Conservation (phyloP, 345 rosid species). For the Mangifera indica region DNA sequence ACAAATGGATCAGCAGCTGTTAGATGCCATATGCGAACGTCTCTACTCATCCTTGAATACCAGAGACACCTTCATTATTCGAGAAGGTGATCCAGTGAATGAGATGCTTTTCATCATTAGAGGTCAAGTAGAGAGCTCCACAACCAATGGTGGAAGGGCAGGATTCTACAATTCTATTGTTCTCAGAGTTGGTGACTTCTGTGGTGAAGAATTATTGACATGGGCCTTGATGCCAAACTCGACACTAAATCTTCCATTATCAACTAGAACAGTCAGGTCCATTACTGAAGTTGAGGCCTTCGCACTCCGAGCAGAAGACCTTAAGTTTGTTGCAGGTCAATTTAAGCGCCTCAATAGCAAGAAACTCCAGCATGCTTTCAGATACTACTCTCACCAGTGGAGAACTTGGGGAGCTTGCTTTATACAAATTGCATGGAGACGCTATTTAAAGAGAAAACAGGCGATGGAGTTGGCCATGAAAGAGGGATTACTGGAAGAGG, state of each 20-base stretch:
- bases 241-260: constrained; percentile 54
- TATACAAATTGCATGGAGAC: constrained; percentile 75
- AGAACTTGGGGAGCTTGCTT: constrained; percentile 81
- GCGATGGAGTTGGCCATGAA: constrained; percentile 64
- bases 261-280: constrained; percentile 67
- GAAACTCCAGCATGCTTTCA: constrained; percentile 84
- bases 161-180: constrained; percentile 83
- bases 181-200: constrained; percentile 72
- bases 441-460: constrained; percentile 54
- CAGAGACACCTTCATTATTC: constrained; percentile 51
- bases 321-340: constrained; percentile 74
- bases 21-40: constrained; percentile 87
- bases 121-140: constrained; percentile 83
- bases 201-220: constrained; percentile 85
- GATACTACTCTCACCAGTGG: constrained; percentile 96
- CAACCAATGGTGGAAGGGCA: constrained; percentile 76
- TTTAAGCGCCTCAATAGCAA: constrained; percentile 86
- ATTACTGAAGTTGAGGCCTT: constrained; percentile 73
- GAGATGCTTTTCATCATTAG: constrained; percentile 92
- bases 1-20: constrained; percentile 81
- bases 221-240: constrained; percentile 71
- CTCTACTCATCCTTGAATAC: constrained; percentile 72
- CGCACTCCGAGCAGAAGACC: constrained; percentile 70
- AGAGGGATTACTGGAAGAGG: constrained; percentile 40
- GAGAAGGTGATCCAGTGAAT: constrained; percentile 86